A percentile compares a stretch with the other conserved stretches of the same genome.
These are phyloP conservation scores for Byssothecium circinans DNA, from an alignment of 2,329 filamentous ascomycete species.

Conservation along the genomic window DNA sequence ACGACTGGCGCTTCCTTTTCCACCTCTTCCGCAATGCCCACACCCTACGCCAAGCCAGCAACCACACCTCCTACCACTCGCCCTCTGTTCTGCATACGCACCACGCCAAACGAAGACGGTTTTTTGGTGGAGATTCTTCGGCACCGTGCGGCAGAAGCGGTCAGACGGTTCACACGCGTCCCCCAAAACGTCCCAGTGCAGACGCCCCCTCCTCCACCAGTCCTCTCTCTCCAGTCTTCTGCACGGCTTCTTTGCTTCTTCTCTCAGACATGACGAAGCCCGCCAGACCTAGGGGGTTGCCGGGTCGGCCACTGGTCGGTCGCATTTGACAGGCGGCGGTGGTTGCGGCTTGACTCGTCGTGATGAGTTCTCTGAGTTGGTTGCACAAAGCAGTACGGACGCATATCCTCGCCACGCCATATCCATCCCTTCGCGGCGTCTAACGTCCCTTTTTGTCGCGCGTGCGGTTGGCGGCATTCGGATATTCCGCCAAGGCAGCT, in stretches of 20 bases:
- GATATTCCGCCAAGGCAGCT: conserved; percentile 20
- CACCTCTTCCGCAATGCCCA: neutral
- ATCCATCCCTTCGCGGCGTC: conserved; percentile 4
- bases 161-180: conserved; percentile 23
- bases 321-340: conserved; percentile 11
- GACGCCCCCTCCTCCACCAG: conserved; percentile 27
- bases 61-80: neutral
- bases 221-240: conserved; percentile 22
- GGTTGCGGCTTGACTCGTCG: conserved; percentile 12
- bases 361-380: conserved; percentile 6
- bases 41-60: neutral
- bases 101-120: neutral
- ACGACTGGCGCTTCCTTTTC: neutral
- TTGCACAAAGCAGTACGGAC: conserved; percentile 9
- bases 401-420: conserved; percentile 8
- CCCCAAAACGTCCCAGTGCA: conserved; percentile 37
- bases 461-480: conserved; percentile 10
- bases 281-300: conserved; percentile 1
- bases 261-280: conserved; percentile 7
- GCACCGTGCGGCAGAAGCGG: conserved; percentile 16
- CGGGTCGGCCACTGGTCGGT: neutral
- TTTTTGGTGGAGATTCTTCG: neutral
- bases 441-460: conserved; percentile 3
- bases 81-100: neutral
- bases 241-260: conserved; percentile 18